Base-by-base conservation (phyloP, 2,329 filamentous ascomycete genomes). In the Bimuria novae-zelandiae region DNA sequence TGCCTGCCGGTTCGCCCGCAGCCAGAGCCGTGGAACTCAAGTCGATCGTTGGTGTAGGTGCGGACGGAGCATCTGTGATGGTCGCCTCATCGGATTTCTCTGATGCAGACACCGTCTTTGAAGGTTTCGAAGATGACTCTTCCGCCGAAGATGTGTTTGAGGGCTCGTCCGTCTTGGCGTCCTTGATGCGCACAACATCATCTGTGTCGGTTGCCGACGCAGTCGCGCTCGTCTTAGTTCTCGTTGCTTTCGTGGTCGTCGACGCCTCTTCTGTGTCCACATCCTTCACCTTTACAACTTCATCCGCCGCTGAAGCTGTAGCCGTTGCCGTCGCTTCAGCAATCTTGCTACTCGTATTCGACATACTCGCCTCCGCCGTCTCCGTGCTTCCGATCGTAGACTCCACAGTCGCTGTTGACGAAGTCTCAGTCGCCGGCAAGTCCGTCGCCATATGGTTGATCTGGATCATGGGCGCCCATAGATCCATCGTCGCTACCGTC, bases 381-480 rank as follows among this genome's bases (percentile, higher is more conserved):
- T 27, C 21, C 16, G 43, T 46, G 22, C 30, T 46, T 14, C 10
- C 25, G 11, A n/a, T 6, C 7, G 39, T 29, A 40, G 41, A 44
- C 17, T 21, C 21, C 25, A 12, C n/a, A 6, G 33, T 29, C 21
- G 32, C 11, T 12, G 35, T 25, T 19, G 30, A n/a, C 16, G 44
- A 42, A 14, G 36, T 27, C 6, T 16, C 29, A 1, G 44, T 47
- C n/a, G 41, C 21, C 3, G 46, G 40, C 33, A 55, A 25, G 48
- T 65, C 61, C 7, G 57, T 55, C 10, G 46, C 27, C 43, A 59
- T 49, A 36, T 57, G 61, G 47, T 60, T 55, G 12, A 65, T 54
- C 48, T 64, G 61, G 6, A 65, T 50, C 35, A 64, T 30, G 0
- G 62, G 62, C 10, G 62, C 62, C 30, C 36, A 60, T 19, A 65